Evolutionary conservation across 2,329 filamentous ascomycete species (phyloP).

Genomic region (Ophiostoma ulmi): DNA sequence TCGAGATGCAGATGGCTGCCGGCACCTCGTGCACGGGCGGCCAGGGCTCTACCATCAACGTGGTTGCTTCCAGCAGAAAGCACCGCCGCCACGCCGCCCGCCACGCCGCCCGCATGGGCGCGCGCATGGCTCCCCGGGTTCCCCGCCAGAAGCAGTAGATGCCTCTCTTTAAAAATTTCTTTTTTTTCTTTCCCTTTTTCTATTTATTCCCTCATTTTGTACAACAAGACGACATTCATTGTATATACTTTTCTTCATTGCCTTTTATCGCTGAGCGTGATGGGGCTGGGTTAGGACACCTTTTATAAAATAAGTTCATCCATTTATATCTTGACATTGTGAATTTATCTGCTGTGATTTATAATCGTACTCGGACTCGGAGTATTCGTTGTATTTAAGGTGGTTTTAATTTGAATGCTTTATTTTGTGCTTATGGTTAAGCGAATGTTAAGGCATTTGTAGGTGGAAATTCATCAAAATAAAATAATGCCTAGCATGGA

Average conservation of each 20-base stretch:
- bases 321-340: background rate
- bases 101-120: background rate
- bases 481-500: too few relatives aligned
- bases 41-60: constrained; percentile 28
- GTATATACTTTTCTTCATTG: constrained; percentile 8
- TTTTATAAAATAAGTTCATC: constrained; percentile 7
- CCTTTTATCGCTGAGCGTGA: background rate
- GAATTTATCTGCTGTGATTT: background rate
- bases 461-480: too few relatives aligned
- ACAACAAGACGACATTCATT: constrained; percentile 6
- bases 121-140: background rate
- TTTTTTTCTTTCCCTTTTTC: background rate
- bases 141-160: background rate
- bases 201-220: background rate
- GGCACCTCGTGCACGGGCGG: constrained; percentile 46
- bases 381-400: background rate
- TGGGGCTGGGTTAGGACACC: background rate
- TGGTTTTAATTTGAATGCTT: background rate
- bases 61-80: constrained; percentile 30
- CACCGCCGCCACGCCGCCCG: constrained; percentile 25
- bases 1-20: constrained; percentile 38
- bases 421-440: too few relatives aligned
- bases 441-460: too few relatives aligned
- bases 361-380: background rate
- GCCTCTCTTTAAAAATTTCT: background rate